A percentile compares a stretch with the other conserved stretches of the same genome.
These are phyloP conservation scores for Suillus subalutaceus DNA, from an alignment of 768 basidiomycete species.

Conservation along the genomic window DNA sequence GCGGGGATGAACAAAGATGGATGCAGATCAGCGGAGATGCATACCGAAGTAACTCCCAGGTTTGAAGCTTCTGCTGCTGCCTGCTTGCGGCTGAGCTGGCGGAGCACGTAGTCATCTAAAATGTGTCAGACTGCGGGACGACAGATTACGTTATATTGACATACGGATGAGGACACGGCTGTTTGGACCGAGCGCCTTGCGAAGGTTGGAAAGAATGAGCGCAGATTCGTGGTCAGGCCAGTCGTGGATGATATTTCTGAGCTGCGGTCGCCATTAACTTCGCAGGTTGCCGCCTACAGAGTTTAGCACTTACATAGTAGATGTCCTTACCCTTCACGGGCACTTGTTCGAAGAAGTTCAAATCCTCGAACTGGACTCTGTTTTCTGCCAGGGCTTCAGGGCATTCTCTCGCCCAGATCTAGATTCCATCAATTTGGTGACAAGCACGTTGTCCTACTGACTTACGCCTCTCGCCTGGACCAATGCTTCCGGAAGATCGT, in stretches of 20 bases:
- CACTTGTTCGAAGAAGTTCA: slow-evolving; percentile 33
- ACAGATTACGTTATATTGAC: slow-evolving; percentile 4
- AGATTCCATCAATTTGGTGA: slow-evolving; percentile 6
- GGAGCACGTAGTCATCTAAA: slow-evolving; percentile 28
- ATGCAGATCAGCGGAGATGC: neutral
- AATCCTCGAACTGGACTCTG: slow-evolving; percentile 30
- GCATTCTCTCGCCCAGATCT: slow-evolving; percentile 29
- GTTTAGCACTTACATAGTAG: slow-evolving; percentile 33
- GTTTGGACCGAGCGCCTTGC: slow-evolving; percentile 31
- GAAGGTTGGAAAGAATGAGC: slow-evolving; percentile 32
- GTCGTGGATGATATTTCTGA: slow-evolving; percentile 32
- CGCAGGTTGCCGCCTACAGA: neutral
- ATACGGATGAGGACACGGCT: slow-evolving; percentile 37
- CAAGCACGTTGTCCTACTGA: neutral
- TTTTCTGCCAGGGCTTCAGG: slow-evolving; percentile 28
- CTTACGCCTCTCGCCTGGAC: slow-evolving; percentile 23
- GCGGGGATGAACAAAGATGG: slow-evolving; percentile 3
- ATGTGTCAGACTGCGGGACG: neutral
- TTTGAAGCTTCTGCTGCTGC: slow-evolving; percentile 16
- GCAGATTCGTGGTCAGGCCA: slow-evolving; percentile 35
- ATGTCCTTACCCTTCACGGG: slow-evolving; percentile 30
- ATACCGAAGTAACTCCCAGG: slow-evolving; percentile 20
- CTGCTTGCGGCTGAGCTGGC: slow-evolving; percentile 20
- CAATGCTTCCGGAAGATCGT: slow-evolving; percentile 33
- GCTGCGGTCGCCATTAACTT: slow-evolving; percentile 10